These are phyloP conservation scores for Leccinellum albellum DNA, from an alignment of 768 basidiomycete species.

Conservation along the genomic window DNA sequence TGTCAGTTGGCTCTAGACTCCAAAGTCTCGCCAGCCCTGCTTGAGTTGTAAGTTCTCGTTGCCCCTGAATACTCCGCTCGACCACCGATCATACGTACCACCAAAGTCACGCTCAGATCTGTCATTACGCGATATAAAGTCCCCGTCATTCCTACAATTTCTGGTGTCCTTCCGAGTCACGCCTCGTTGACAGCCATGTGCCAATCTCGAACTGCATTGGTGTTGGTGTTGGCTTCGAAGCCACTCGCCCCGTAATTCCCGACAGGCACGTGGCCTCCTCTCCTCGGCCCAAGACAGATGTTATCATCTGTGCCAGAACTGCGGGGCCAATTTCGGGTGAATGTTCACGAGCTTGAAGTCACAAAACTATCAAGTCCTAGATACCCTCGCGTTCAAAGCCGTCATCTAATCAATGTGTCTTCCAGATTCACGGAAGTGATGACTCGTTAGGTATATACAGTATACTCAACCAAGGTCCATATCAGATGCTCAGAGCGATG, in stretches of 20 bases:
- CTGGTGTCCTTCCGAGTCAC: conserved; percentile 6
- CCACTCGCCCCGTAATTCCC: not conserved
- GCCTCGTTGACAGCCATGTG: conserved; percentile 17
- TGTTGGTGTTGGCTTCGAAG: not conserved
- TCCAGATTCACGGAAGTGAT: conserved; percentile 8
- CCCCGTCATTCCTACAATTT: not conserved
- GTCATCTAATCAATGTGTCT: not conserved
- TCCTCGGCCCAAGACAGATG: not conserved
- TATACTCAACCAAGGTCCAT: not conserved
- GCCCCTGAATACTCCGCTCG: conserved; percentile 3
- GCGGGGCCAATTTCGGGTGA: not conserved
- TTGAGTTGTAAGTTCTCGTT: not conserved
- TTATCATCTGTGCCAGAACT: not conserved
- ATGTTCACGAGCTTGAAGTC: not conserved
- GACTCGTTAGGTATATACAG: not conserved
- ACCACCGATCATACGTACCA: not conserved
- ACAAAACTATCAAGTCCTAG: not conserved
- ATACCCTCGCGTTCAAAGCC: not conserved
- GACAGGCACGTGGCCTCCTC: not conserved
- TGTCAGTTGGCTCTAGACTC: conserved; percentile 18
- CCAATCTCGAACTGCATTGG: not conserved
- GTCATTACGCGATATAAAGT: not conserved
- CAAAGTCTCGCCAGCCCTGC: not conserved
- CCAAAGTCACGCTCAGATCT: not conserved
- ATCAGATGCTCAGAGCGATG: not conserved